phyloP scores from a whole-genome alignment of 768 basidiomycete species.

The Podaxis rugospora region DNA sequence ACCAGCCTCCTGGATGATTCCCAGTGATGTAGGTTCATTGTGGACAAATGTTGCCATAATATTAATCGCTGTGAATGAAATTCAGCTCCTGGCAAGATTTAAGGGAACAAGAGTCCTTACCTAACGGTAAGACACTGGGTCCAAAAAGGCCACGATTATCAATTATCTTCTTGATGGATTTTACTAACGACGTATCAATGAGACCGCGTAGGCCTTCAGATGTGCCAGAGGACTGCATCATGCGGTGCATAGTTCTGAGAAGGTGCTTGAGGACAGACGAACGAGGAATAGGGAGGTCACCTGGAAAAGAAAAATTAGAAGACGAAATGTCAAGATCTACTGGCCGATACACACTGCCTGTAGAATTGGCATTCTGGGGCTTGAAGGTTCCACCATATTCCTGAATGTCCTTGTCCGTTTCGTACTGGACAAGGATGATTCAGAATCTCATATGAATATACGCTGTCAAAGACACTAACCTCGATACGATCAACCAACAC shows the following conservation, averaged over 20 bases:
- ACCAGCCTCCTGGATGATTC: conserved; percentile 88
- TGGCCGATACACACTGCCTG: conserved; percentile 14
- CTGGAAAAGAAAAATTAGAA: conserved; percentile 26
- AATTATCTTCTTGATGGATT: conserved; percentile 85
- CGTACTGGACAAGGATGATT: conserved; percentile 39
- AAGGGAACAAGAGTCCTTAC: conserved; percentile 36
- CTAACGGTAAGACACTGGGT: conserved; percentile 77
- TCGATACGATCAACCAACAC: conserved; percentile 83
- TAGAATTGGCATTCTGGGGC: conserved; percentile 18
- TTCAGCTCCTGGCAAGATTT: conserved; percentile 1
- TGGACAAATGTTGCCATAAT: conserved; percentile 97
- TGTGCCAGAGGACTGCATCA: conserved; percentile 95
- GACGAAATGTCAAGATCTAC: not conserved
- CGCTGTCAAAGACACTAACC: conserved; percentile 38
- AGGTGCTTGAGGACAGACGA: conserved; percentile 86
- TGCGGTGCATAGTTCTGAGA: conserved; percentile 88
- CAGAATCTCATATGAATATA: not conserved
- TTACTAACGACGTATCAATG: conserved; percentile 84
- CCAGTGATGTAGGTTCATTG: conserved; percentile 94
- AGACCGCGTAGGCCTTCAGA: conserved; percentile 92
- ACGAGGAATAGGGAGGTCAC: conserved; percentile 68
- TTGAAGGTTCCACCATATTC: conserved; percentile 36
- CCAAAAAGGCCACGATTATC: conserved; percentile 82
- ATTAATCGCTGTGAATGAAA: conserved; percentile 64
- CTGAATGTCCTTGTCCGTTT: conserved; percentile 62